These are phyloP conservation scores for Cynanchum wilfordii DNA, from an alignment of 257 asterid genomes.

Conservation along the genomic window DNA sequence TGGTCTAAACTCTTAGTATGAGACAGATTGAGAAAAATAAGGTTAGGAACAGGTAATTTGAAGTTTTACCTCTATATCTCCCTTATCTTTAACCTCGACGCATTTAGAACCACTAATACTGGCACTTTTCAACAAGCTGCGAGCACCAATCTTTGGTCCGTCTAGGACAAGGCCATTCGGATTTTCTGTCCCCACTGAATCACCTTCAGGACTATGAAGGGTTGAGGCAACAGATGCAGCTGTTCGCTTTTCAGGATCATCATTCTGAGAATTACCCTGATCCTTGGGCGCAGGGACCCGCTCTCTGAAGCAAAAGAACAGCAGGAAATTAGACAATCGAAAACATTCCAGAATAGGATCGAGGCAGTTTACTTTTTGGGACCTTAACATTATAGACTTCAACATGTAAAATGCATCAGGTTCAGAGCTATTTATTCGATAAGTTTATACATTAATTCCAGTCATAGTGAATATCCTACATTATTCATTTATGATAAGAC, in stretches of 20 bases:
- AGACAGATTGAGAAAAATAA: neutral
- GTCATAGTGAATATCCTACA: no score
- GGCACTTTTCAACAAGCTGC: conserved; percentile 91
- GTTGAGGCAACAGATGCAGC: conserved; percentile 63
- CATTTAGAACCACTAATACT: conserved; percentile 91
- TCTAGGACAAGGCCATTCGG: conserved; percentile 26
- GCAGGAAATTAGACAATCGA: neutral
- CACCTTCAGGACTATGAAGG: conserved; percentile 54
- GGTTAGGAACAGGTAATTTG: neutral
- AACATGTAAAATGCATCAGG: neutral
- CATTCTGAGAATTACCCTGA: conserved; percentile 33
- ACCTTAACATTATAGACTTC: neutral
- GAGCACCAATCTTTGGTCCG: conserved; percentile 50
- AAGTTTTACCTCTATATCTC: conserved; percentile 50
- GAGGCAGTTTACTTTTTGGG: neutral
- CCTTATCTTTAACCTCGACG: conserved; percentile 50
- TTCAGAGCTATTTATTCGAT: neutral
- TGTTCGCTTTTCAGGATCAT: conserved; percentile 52
- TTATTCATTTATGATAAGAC: neutral
- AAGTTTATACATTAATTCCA: neutral
- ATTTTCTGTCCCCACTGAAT: conserved; percentile 36
- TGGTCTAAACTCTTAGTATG: neutral
- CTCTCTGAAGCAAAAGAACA: conserved; percentile 44
- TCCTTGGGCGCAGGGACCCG: conserved; percentile 81
- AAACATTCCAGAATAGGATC: neutral